Conservation (phyloP, 768 basidiomycete genomes). For the Lactarius evosmus region DNA sequence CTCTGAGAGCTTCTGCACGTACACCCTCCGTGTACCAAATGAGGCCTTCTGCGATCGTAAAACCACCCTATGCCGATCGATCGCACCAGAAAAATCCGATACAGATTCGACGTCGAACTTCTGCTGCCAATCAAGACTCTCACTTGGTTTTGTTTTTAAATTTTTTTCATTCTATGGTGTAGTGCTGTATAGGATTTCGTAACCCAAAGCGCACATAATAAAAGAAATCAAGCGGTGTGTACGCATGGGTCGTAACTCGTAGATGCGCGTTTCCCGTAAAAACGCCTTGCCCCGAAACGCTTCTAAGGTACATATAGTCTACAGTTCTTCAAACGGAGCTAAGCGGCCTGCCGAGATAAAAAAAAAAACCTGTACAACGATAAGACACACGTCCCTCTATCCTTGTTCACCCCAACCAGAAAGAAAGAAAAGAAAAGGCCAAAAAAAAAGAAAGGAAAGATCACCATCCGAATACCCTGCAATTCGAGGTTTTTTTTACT, state of each 20-base stretch:
- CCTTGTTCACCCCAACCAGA: neutral
- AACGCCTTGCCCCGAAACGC: neutral
- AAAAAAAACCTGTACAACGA: neutral
- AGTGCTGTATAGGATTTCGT: no score
- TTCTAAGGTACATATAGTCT: neutral
- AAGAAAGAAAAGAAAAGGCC: neutral
- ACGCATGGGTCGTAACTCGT: neutral
- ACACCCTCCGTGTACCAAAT: neutral
- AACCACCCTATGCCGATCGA: neutral
- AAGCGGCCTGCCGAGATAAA: neutral
- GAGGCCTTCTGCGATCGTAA: neutral
- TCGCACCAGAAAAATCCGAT: neutral
- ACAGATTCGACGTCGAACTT: neutral
- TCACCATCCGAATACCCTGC: slow-evolving; percentile 20
- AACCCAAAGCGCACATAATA: no score
- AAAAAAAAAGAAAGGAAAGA: neutral
- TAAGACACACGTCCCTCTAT: neutral
- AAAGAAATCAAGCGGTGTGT: neutral
- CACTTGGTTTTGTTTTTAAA: no score
- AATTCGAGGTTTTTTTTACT: neutral
- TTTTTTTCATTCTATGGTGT: no score
- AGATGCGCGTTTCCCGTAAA: neutral
- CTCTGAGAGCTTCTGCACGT: neutral
- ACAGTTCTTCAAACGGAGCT: neutral
- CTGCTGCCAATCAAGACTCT: no score